phyloP scores from a whole-genome alignment of 2,329 filamentous ascomycete genomes.

The Catunica adiposa region DNA sequence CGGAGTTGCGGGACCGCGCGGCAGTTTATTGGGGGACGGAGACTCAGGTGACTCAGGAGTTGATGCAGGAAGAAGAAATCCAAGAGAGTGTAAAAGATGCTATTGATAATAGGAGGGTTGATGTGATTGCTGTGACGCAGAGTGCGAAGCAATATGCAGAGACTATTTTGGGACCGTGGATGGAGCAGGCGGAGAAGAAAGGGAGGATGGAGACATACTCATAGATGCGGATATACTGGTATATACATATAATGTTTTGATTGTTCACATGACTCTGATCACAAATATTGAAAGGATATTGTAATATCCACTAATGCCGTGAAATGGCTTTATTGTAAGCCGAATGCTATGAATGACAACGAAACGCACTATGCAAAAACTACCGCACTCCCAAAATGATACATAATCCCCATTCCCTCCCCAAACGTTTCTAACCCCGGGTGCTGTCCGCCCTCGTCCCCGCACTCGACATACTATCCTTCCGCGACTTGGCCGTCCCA shows the following conservation, averaged over 20 bases:
- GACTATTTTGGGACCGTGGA: slow-evolving; percentile 21
- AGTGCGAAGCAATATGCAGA: slow-evolving; percentile 48
- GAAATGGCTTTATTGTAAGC: background rate
- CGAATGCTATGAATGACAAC: slow-evolving; percentile 1
- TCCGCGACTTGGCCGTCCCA: slow-evolving; percentile 15
- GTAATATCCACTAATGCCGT: background rate
- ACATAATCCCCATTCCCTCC: background rate
- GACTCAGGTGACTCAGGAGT: slow-evolving; percentile 50
- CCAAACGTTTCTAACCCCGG: background rate
- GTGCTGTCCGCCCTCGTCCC: slow-evolving; percentile 21
- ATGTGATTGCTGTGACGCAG: slow-evolving; percentile 41
- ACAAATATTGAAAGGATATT: background rate
- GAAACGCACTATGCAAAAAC: too few relatives aligned
- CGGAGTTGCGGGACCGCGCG: slow-evolving; percentile 46
- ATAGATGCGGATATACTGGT: background rate
- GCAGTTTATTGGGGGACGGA: slow-evolving; percentile 71
- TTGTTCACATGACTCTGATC: background rate
- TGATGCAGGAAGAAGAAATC: slow-evolving; percentile 66
- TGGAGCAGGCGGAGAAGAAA: slow-evolving; percentile 11
- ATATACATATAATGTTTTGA: background rate
- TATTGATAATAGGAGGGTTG: slow-evolving; percentile 40
- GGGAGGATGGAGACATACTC: background rate
- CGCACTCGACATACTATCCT: slow-evolving; percentile 23
- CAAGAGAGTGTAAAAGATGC: slow-evolving; percentile 54
- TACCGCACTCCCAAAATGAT: too few relatives aligned